Evolutionary conservation across 2,329 filamentous ascomycete genomes (phyloP).

Genomic region (Zymoseptoria ardabiliae): DNA sequence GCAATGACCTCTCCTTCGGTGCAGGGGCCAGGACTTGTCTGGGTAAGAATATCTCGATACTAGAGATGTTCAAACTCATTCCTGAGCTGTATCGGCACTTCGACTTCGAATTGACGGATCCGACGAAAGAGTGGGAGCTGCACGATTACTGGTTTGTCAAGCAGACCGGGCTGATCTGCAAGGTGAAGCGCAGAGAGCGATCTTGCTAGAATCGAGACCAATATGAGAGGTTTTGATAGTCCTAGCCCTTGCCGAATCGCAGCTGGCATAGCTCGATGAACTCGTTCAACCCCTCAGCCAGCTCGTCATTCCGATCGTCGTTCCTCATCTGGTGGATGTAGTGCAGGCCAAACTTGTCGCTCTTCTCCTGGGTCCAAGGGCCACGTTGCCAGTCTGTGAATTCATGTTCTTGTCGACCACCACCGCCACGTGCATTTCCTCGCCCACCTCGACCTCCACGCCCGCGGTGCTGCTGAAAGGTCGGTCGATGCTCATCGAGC

Average conservation of each 20-base stretch:
- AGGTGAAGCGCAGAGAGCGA: conserved; percentile 11
- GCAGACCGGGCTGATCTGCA: conserved; percentile 21
- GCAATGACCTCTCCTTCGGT: conserved; percentile 8
- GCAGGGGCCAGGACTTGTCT: conserved; percentile 12
- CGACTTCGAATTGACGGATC: conserved; percentile 17
- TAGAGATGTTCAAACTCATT: conserved; percentile 20
- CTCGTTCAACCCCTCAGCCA: conserved; percentile 35
- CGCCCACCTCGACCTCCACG: conserved; percentile 11
- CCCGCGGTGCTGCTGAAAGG: conserved; percentile 15
- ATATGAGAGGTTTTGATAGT: background rate
- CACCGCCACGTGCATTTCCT: conserved; percentile 13
- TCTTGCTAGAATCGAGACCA: background rate
- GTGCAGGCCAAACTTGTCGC: conserved; percentile 28
- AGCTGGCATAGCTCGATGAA: conserved; percentile 39
- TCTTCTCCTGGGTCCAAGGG: conserved; percentile 33
- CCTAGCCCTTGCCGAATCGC: conserved; percentile 26
- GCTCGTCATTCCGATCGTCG: conserved; percentile 25
- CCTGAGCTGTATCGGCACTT: conserved; percentile 23
- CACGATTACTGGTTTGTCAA: conserved; percentile 14
- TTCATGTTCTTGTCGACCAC: conserved; percentile 7
- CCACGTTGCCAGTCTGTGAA: conserved; percentile 20
- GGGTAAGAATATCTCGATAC: conserved; percentile 4
- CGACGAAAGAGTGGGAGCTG: conserved; percentile 15
- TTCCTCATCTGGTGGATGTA: conserved; percentile 25
- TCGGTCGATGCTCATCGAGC: conserved; percentile 8